Conservation (phyloP, 371 early-diverging fungal genomes). For the Mortierella sp. region DNA sequence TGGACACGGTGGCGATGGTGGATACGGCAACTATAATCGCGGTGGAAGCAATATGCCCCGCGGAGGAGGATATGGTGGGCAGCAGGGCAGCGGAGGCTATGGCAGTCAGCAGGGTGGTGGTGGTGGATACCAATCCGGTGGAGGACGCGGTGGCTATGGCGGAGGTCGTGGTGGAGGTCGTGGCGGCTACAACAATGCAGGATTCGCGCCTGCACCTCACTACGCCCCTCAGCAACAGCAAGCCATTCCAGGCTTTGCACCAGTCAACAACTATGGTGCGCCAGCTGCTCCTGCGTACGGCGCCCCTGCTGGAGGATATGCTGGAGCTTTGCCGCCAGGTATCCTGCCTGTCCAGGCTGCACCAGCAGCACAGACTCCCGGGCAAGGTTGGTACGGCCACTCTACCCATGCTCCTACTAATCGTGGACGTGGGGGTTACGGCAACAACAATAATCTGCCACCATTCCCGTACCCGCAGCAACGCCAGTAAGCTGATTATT, state of each 20-base stretch:
- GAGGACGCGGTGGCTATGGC: constrained; percentile 33
- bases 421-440: constrained; percentile 31
- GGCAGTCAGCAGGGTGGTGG: constrained; percentile 25
- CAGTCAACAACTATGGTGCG: constrained; percentile 41
- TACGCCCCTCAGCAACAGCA: constrained; percentile 23
- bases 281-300: constrained; percentile 22
- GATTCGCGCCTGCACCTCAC: constrained; percentile 27
- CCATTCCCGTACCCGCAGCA: constrained; percentile 43
- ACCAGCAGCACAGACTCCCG: constrained; percentile 14
- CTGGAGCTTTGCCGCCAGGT: constrained; percentile 35
- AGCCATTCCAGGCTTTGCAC: constrained; percentile 35
- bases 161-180: constrained; percentile 35
- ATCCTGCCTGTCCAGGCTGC: constrained; percentile 28
- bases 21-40: constrained; percentile 34
- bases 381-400: constrained; percentile 48
- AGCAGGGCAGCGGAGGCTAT: constrained; percentile 42
- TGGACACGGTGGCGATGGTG: constrained; percentile 4
- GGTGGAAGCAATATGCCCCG: constrained; percentile 28
- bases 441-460: constrained; percentile 34
- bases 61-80: constrained; percentile 42
- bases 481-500: constrained; percentile 18
- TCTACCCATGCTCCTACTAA: constrained; percentile 17
- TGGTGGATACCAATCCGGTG: constrained; percentile 40
- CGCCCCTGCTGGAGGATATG: constrained; percentile 18
- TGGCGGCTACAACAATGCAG: constrained; percentile 27